These are phyloP conservation scores for Capsella rubella DNA, from an alignment of 441 rosid genomes.

Conservation along the genomic window DNA sequence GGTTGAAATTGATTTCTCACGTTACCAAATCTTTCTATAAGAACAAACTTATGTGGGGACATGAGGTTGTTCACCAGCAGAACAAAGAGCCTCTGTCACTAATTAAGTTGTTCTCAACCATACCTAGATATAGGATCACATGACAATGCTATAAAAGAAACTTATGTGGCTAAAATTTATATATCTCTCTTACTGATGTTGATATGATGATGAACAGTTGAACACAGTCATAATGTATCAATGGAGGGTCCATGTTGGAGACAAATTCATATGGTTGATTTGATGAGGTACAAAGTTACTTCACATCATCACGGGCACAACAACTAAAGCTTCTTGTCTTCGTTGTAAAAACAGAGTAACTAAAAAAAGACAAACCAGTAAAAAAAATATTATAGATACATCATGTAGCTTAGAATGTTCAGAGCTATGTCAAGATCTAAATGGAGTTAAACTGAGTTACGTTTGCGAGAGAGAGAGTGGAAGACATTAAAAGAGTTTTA, in stretches of 20 bases:
- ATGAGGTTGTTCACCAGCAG: constrained; percentile 20
- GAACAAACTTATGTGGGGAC: constrained; percentile 36
- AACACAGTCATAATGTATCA: constrained; percentile 25
- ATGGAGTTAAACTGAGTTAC: too few relatives aligned
- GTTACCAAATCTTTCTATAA: not conserved
- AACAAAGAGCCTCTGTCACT: constrained; percentile 20
- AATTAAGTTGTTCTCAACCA: constrained; percentile 22
- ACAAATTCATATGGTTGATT: constrained; percentile 29
- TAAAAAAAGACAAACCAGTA: not conserved
- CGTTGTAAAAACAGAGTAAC: constrained; percentile 1
- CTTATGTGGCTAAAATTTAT: constrained; percentile 7
- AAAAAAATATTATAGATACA: not conserved
- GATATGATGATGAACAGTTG: constrained; percentile 28
- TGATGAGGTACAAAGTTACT: constrained; percentile 31
- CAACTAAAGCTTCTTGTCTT: constrained; percentile 17
- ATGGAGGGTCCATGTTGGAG: constrained; percentile 27
- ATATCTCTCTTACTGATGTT: constrained; percentile 13
- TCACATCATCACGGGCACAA: constrained; percentile 18
- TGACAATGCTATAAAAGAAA: constrained; percentile 1
- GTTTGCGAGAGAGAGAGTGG: too few relatives aligned
- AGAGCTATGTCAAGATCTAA: too few relatives aligned
- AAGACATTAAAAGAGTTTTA: too few relatives aligned
- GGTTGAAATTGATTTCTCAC: constrained; percentile 15
- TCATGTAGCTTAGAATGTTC: not conserved
- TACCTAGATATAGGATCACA: constrained; percentile 26